Percentiles rank a stretch among this genome's conserved stretches.
Conservation (phyloP, 2,329 filamentous ascomycete species). For the Trichophyton benhamiae region DNA sequence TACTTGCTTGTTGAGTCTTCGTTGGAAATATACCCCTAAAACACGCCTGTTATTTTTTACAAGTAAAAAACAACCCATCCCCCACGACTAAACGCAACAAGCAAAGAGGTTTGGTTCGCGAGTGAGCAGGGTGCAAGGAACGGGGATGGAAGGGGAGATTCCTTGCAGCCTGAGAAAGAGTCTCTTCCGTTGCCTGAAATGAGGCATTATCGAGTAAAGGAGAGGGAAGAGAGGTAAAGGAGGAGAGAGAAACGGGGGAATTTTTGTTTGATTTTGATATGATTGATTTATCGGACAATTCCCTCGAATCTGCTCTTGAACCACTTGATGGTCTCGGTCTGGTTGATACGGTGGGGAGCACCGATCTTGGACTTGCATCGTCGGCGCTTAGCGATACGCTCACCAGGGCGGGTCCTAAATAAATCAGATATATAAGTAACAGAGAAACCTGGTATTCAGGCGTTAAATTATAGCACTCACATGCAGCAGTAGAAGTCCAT, state of each 20-base stretch:
- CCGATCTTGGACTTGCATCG: slow-evolving; percentile 80
- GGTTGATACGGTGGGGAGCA: slow-evolving; percentile 81
- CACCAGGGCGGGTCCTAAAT: slow-evolving; percentile 77
- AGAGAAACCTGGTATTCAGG: neutral
- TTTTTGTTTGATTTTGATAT: neutral
- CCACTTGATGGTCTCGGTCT: slow-evolving; percentile 94
- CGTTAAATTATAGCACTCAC: slow-evolving; percentile 36
- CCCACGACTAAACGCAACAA: neutral
- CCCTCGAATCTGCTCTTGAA: slow-evolving; percentile 94
- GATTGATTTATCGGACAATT: slow-evolving; percentile 76
- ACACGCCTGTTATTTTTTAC: neutral
- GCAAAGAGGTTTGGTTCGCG: neutral
- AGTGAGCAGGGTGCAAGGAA: neutral
- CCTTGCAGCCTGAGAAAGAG: neutral
- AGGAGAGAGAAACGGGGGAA: neutral
- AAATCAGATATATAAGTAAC: neutral
- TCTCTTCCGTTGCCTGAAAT: neutral
- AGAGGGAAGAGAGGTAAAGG: neutral
- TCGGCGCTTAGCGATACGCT: slow-evolving; percentile 92
- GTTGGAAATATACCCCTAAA: neutral
- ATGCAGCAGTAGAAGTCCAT: slow-evolving; percentile 99
- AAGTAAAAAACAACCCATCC: neutral
- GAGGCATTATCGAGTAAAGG: neutral
- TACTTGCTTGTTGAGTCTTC: slow-evolving; percentile 1
- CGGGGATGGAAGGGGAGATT: neutral